Base-by-base conservation (phyloP, 345 rosid genomes). In the Salix udensis region DNA sequence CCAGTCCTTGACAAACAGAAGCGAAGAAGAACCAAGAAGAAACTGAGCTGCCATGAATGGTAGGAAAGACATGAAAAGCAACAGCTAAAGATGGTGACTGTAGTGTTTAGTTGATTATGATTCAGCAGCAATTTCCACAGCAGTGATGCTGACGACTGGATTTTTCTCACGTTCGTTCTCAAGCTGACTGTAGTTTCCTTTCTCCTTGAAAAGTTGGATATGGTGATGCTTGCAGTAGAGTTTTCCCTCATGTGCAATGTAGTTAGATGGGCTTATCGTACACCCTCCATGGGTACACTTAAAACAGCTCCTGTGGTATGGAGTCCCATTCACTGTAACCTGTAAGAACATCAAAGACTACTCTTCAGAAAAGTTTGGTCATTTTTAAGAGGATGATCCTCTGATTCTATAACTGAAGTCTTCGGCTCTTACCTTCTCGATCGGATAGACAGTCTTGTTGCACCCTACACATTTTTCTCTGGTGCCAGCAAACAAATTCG, bases 221-320 rank as follows among this genome's bases (percentile, higher is more conserved):
- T 87, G 94, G 76, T 90, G 94, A 75, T 90, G 94, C 82, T 86
- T 88, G 90, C 94, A 90, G 84, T 88, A 90, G 11, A 90, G 86
- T 60, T 84, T 86, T 23, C 91, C 91, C 60, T 90, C 88, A 68
- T 87, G 89, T 42, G 94, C 91, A 44, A 88, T 84, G 85, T 85
- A 90, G 84, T 83, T 90, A 1, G 91, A 90, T 71, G 88, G 91
- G 67, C 91, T 90, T 40, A 90, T 86, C 1, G 90, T 86, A 60
- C 94, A 90, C 0, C 94, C 91, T 76, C 90, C 94, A 79, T 82
- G 78, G 36, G 74, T 80, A 78, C 94, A 90, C 76, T 86, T 88
- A 88, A 90, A 90, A 72, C 94, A 90, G 71, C 86, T 79, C 79
- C 60, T 86, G 73, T 90, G 94, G 79, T 87, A 90, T 58, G 85